Conservation (phyloP, 768 basidiomycete genomes). For the Ramaria sp. region DNA sequence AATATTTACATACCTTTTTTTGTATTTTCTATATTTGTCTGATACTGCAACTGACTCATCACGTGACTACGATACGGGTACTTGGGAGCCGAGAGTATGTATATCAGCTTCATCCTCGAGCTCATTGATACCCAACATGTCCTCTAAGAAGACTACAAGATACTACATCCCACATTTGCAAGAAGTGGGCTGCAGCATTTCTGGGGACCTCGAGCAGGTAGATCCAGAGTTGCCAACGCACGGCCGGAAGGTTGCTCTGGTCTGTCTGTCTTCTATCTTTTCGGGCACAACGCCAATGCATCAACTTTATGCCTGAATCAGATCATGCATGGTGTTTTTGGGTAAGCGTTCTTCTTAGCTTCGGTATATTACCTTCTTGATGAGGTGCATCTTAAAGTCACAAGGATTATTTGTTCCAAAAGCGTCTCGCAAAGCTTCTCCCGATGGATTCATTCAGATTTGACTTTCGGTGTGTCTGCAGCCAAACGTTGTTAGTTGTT, state of each 20-base stretch:
- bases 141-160: constrained; percentile 4
- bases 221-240: constrained; percentile 37
- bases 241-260: constrained; percentile 56
- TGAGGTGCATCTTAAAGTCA: constrained; percentile 38
- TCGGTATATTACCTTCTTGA: not conserved
- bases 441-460: constrained; percentile 79
- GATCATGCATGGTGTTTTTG: constrained; percentile 75
- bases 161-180: constrained; percentile 9
- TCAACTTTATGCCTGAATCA: constrained; percentile 18
- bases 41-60: too few species aligned
- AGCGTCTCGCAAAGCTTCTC: constrained; percentile 50
- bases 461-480: constrained; percentile 57
- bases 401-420: constrained; percentile 78
- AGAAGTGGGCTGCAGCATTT: constrained; percentile 24
- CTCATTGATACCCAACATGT: not conserved
- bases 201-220: constrained; percentile 55
- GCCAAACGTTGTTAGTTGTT: not conserved
- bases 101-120: not conserved
- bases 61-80: too few species aligned
- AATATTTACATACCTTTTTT: too few species aligned
- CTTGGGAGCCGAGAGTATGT: too few species aligned
- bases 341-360: constrained; percentile 33
- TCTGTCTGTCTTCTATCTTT: constrained; percentile 33
- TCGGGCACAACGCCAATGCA: not conserved
- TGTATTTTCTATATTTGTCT: too few species aligned